Evolutionary conservation across 1,284 basidiomycete species (phyloP), one percentile per base, ranked within the genome.

Genomic region (Rhodotorula glutinis): DNA sequence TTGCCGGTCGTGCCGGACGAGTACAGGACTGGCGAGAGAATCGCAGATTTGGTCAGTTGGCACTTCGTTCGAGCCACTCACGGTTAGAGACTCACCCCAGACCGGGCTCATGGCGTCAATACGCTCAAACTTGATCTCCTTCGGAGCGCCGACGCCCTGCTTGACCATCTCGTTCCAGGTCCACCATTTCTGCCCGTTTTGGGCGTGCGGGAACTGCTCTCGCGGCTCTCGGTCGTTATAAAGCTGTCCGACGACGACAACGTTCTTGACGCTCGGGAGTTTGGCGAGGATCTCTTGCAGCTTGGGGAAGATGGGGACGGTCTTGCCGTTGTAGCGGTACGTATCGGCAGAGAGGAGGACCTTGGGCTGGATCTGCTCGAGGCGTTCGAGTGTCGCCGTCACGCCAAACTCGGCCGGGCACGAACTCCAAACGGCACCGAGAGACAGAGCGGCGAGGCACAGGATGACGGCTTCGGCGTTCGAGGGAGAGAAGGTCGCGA

Each of bases 371-470:
- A 80, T 77, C 67, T 73, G 74, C 27, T 67, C 57, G 49, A 79
- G 77, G 83, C 91, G 83, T 79, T 93, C 91, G 56, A 90, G 81
- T 2, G 91, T 89, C 10, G 90, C 91, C 71, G 87, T 85, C 23
- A 89, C 83, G 19, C 88, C 91, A 80, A 93, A 92, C 78, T 94
- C 91, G 16, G 90, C 86, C 8, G 91, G 89, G n/a, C 89, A 89
- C 70, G 87, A 88, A 58, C 88, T 87, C 88, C 88, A 91, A 27
- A 90, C 87, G n/a, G 77, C 79, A 75, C 85, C 89, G 65, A 91
- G 81, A 29, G 89, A 87, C 44, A 87, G 82, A 19, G 89, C 84
- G 1, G 91, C 89, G 49, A 75, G 63, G 52, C 66, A 73, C 11
- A 73, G 63, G 44, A 73, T 53, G 59, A 75, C 59, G 55, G 68